phyloP scores from a whole-genome alignment of 129 eudicot genomes.

The Chrysanthemum makinoi region DNA sequence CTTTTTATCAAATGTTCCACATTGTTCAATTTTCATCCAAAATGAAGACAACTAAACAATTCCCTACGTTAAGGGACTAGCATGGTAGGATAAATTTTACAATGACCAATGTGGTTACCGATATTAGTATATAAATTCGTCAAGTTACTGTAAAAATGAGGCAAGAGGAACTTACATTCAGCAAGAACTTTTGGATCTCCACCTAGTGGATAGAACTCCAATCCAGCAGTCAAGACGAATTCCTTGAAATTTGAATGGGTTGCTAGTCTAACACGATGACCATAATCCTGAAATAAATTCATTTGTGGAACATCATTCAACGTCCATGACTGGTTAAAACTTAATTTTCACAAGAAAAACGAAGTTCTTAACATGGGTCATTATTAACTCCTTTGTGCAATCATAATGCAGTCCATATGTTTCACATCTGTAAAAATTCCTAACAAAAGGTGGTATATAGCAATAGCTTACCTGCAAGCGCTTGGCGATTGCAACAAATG shows the following conservation, averaged over 20 bases:
- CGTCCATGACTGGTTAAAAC: not conserved
- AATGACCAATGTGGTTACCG: no score
- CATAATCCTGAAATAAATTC: constrained; percentile 75
- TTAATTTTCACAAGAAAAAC: not conserved
- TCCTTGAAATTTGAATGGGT: constrained; percentile 97
- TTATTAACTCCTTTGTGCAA: constrained; percentile 6
- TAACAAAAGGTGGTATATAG: not conserved
- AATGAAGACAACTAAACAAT: no score
- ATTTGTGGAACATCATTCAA: not conserved
- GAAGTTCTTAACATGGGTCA: not conserved
- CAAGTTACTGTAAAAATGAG: constrained; percentile 15
- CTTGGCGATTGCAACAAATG: constrained; percentile 93
- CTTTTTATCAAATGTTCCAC: no score
- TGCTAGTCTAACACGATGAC: constrained; percentile 98
- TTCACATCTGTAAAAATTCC: constrained; percentile 18
- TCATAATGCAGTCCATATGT: constrained; percentile 13
- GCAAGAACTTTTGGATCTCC: constrained; percentile 99
- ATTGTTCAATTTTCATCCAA: no score
- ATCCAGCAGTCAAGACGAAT: constrained; percentile 92
- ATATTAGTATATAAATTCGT: no score
- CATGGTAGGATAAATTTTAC: no score
- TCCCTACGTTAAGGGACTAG: no score
- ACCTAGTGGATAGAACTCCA: constrained; percentile 98
- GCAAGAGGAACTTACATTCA: constrained; percentile 65
- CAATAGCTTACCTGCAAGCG: constrained; percentile 65